A percentile compares a stretch with the other conserved stretches of the same genome.
These are phyloP conservation scores for Teratosphaeria zuluensis DNA, from an alignment of 2,329 filamentous ascomycete genomes.

Conservation along the genomic window DNA sequence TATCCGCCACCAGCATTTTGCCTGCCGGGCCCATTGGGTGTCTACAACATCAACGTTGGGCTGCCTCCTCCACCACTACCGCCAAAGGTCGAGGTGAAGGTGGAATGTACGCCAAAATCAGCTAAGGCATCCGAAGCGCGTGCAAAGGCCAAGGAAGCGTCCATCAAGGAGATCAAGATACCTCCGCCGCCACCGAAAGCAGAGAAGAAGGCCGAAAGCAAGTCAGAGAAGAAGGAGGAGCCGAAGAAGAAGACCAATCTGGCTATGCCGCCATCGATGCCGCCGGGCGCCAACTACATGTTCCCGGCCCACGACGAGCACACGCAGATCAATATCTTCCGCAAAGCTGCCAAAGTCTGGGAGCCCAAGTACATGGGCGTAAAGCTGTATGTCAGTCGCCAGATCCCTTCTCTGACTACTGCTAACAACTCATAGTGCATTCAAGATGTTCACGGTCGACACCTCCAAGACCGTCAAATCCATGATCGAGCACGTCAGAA, in stretches of 20 bases:
- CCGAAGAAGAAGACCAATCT: constrained; percentile 5
- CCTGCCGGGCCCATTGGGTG: constrained; percentile 2
- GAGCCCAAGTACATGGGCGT: constrained; percentile 10
- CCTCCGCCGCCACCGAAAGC: constrained; percentile 1
- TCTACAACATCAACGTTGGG: not conserved
- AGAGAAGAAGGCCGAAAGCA: not conserved
- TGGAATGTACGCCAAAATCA: not conserved
- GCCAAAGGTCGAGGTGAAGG: not conserved
- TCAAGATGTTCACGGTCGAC: constrained; percentile 26
- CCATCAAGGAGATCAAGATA: not conserved
- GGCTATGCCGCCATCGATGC: constrained; percentile 7
- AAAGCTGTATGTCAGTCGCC: constrained; percentile 6
- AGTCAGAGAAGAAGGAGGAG: constrained; percentile 1
- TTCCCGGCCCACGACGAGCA: constrained; percentile 10
- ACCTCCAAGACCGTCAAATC: constrained; percentile 15
- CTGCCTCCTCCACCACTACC: not conserved
- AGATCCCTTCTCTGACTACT: not conserved
- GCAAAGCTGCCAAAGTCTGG: constrained; percentile 16
- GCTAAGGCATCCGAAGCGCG: not conserved
- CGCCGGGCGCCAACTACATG: constrained; percentile 16
- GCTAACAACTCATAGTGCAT: constrained; percentile 6
- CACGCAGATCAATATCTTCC: constrained; percentile 20
- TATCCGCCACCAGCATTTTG: not conserved
- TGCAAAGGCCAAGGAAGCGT: not conserved
- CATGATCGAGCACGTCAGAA: constrained; percentile 22